Evolutionary conservation across 2,329 filamentous ascomycete genomes (phyloP).

Genomic region (Trichoderma sp.): DNA sequence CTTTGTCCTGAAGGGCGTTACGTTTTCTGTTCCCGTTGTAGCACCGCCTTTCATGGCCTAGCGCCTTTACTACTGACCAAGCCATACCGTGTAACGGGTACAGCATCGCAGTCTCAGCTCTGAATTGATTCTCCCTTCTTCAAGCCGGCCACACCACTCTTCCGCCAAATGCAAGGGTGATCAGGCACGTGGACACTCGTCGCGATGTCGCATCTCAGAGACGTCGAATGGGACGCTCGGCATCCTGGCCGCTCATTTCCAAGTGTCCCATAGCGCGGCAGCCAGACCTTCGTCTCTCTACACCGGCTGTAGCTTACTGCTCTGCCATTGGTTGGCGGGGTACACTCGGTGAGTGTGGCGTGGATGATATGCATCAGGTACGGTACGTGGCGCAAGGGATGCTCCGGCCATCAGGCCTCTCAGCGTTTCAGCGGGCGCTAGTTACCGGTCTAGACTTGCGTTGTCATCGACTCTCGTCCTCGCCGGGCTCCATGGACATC

Average conservation of each 20-base stretch:
- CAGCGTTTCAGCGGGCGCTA: slow-evolving; percentile 18
- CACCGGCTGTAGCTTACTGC: slow-evolving; percentile 29
- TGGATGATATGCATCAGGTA: slow-evolving; percentile 27
- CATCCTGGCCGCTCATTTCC: slow-evolving; percentile 3
- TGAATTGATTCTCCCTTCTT: slow-evolving; percentile 6
- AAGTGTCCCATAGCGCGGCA: slow-evolving; percentile 18
- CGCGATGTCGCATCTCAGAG: slow-evolving; percentile 16
- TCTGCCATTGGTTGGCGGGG: slow-evolving; percentile 29
- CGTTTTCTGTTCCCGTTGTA: slow-evolving; percentile 7
- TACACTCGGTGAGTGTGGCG: slow-evolving; percentile 26
- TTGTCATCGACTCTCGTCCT: slow-evolving; percentile 14
- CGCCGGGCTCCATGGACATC: slow-evolving; percentile 4
- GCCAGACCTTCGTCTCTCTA: slow-evolving; percentile 15
- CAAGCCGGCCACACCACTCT: slow-evolving; percentile 10
- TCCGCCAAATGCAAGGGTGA: slow-evolving; percentile 17
- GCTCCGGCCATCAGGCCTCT: slow-evolving; percentile 18
- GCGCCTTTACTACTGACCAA: slow-evolving; percentile 12
- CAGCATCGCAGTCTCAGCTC: slow-evolving; percentile 9
- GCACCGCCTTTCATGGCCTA: slow-evolving; percentile 20
- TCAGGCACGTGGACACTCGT: slow-evolving; percentile 27
- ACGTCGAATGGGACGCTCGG: slow-evolving; percentile 18
- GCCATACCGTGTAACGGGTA: slow-evolving; percentile 3
- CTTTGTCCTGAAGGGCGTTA: neutral
- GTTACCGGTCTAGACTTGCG: slow-evolving; percentile 22
- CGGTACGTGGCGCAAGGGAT: slow-evolving; percentile 26